Evolutionary conservation across 2,329 filamentous ascomycete species (phyloP).

Genomic region (Fusarium redolens): DNA sequence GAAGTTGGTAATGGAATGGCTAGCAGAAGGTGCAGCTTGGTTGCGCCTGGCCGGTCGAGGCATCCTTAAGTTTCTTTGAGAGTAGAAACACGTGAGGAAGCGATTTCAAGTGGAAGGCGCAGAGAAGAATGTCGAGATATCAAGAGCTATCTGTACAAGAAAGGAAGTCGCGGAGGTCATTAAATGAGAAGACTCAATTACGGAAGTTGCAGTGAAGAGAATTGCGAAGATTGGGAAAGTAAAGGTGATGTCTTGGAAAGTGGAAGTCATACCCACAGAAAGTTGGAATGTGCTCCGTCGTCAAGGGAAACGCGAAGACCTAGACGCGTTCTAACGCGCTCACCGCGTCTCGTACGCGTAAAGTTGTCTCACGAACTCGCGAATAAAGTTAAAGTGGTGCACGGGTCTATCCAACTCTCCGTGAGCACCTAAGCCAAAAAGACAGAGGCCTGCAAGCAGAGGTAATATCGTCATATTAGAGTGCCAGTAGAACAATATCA

Average conservation of each 20-base stretch:
- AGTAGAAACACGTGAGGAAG: neutral
- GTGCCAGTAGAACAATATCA: too few relatives aligned
- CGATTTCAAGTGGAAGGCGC: neutral
- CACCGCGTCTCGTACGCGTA: constrained; percentile 15
- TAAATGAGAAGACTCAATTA: neutral
- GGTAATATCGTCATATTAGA: neutral
- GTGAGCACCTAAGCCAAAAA: constrained; percentile 2
- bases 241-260: constrained; percentile 23
- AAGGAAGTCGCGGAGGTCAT: constrained; percentile 10
- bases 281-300: constrained; percentile 30
- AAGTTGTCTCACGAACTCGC: neutral
- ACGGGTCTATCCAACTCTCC: neutral
- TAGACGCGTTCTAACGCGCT: constrained; percentile 12
- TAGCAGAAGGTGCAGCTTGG: constrained; percentile 31
- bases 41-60: constrained; percentile 45
- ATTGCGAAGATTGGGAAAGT: constrained; percentile 10
- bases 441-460: neutral
- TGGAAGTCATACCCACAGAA: constrained; percentile 12
- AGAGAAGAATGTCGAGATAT: neutral
- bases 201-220: constrained; percentile 10
- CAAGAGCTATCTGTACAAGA: neutral
- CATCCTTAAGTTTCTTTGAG: constrained; percentile 26
- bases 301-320: constrained; percentile 32
- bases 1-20: constrained; percentile 57
- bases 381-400: constrained; percentile 4